Base-by-base conservation (phyloP, 768 basidiomycete species). In the Kwoniella shandongensis region DNA sequence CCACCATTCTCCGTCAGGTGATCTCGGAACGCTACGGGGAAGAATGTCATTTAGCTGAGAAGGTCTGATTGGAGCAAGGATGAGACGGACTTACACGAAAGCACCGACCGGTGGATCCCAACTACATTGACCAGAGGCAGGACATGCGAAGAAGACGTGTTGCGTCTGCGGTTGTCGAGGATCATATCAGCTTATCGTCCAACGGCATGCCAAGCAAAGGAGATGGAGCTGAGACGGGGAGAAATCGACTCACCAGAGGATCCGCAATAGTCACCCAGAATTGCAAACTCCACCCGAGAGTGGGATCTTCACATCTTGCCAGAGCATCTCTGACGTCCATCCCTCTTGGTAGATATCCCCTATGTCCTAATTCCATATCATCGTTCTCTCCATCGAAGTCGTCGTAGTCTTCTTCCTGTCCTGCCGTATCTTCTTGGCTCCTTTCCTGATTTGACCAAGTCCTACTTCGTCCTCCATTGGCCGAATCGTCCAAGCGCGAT, bases 201-300 rank as follows among this genome's bases (percentile, higher is more conserved):
- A 23, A 44, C 32, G 29, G 40, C 17, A n/a, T 18, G 22, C n/a
- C n/a, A 42, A n/a, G 25, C 12, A 23, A 11, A 17, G 7, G 20
- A 15, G 22, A 17, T 45, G 15, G 27, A 23, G 17, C 25, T 17
- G 44, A 23, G 10, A 27, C 44, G 41, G 18, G 54, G 18, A 41
- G 26, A 45, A 22, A 15, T n/a, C n/a, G n/a, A 81, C 82, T 64
- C 73, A 88, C 91, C 82, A 88, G 85, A 25, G 92, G 92, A 81
- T 96, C 91, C 45, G 88, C 83, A 50, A 94, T 81, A 5, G 92
- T 93, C 6, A 94, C 89, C 92, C 92, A 96, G 73, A 96, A 94
- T 32, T 68, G 68, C 38, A 70, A 22, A 54, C 59, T 64, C 71
- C 71, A 73, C 4, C 66, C 66, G 32, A 73, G 25, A 10, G 63